A percentile compares a stretch with the other conserved stretches of the same genome.
phyloP scores from a whole-genome alignment of 1,284 basidiomycete genomes.

The Athelia sp. region DNA sequence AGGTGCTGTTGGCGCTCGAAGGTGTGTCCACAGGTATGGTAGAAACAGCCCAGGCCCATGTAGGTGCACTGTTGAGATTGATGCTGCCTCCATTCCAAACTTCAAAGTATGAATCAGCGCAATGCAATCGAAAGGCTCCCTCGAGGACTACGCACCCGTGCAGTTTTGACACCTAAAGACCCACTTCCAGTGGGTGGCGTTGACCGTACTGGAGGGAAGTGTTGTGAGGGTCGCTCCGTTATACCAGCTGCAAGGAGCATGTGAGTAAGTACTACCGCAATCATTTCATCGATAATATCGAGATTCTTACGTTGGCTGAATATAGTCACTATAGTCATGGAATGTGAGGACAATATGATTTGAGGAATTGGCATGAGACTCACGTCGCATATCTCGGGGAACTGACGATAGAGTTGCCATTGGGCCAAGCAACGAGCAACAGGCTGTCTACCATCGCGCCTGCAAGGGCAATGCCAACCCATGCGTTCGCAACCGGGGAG shows the following conservation, averaged over 20 bases:
- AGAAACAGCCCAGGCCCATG: constrained; percentile 50
- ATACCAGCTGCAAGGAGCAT: constrained; percentile 24
- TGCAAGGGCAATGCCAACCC: constrained; percentile 48
- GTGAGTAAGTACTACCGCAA: not conserved
- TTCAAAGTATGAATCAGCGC: constrained; percentile 9
- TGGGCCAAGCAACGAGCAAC: constrained; percentile 56
- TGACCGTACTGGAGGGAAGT: constrained; percentile 37
- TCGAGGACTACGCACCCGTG: constrained; percentile 26
- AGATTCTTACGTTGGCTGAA: not conserved
- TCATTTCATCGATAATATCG: not conserved
- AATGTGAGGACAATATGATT: not conserved
- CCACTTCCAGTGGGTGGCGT: constrained; percentile 54
- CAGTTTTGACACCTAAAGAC: constrained; percentile 54
- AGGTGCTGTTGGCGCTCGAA: constrained; percentile 30
- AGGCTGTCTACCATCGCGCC: constrained; percentile 52
- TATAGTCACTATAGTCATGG: not conserved
- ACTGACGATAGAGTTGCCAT: constrained; percentile 43
- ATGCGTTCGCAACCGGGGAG: constrained; percentile 45
- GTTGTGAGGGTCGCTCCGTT: constrained; percentile 41
- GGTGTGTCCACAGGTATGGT: constrained; percentile 29
- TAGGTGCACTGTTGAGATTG: constrained; percentile 33
- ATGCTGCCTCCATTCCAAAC: constrained; percentile 36
- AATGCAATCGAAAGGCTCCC: not conserved
- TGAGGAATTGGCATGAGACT: constrained; percentile 14
- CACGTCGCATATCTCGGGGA: constrained; percentile 50